Percentiles rank a stretch among this genome's conserved stretches.
phyloP scores from a whole-genome alignment of 768 basidiomycete genomes.

The Suillus placidus region DNA sequence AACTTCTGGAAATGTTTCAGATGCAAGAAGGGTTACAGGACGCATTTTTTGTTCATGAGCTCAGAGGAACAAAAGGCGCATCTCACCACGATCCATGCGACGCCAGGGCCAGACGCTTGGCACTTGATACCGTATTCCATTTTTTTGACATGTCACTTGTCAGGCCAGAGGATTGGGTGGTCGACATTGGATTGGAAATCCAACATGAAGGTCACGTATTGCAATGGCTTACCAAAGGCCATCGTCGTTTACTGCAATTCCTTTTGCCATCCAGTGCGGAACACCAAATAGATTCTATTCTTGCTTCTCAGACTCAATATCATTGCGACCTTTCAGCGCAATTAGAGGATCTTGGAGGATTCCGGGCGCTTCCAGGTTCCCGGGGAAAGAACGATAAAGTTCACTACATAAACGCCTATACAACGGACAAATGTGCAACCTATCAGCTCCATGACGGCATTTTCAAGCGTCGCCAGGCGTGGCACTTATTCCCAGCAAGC shows the following conservation, averaged over 20 bases:
- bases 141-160: not conserved
- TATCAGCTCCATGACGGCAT: not conserved
- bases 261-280: not conserved
- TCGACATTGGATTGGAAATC: not conserved
- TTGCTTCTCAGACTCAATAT: not conserved
- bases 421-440: not conserved
- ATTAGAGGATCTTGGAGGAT: not conserved
- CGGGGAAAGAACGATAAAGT: not conserved
- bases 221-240: not conserved
- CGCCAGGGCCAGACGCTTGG: accelerated
- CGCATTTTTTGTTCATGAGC: not conserved
- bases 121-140: no score
- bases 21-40: not conserved
- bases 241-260: not conserved
- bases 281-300: not conserved
- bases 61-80: no score
- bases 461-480: not conserved
- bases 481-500: not conserved
- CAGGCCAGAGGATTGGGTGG: not conserved
- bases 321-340: not conserved
- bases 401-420: not conserved
- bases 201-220: not conserved
- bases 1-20: not conserved
- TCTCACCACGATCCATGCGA: no score
- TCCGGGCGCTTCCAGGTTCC: not conserved